Base-by-base conservation (phyloP, 2,329 filamentous ascomycete species). In the Stemphylium lycopersici region DNA sequence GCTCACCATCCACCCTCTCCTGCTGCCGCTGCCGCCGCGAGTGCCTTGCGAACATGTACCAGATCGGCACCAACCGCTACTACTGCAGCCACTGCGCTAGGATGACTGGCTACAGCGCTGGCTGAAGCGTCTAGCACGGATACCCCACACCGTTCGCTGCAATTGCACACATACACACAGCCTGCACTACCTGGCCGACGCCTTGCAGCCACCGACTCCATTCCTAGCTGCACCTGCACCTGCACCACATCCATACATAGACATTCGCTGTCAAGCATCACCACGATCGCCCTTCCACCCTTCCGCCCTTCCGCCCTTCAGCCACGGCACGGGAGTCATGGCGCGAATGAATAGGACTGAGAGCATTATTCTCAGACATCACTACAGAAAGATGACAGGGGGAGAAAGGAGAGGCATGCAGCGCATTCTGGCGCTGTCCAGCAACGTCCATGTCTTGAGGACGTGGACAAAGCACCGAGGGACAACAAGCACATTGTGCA, bases 21-120 rank as follows among this genome's bases (percentile, higher is more conserved):
- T 76, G 72, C 61, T 69, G 64, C 26, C 70, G 72, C n/a, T 76
- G 73, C 56, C 71, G 70, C 34, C 70, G 71, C 40, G 65, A 66
- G 34, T 70, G 63, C 20, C 58, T 62, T 31, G 56, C 62, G 13
- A 60, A 64, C 56, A 75, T 77, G 72, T 66, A 76, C 59, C 64
- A 69, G 22, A 74, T 73, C 51, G 72, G 73, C 48, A 71, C 71
- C 48, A 77, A 76, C 56, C 65, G 71, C 29, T 76, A 75, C 65
- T 77, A 77, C 63, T 77, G 75, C 63, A 65, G 49, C 41, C 75
- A 76, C 59, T 77, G 75, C 54, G 75, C 75, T 47, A 66, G 56
- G 48, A 73, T 77, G 64, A 70, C 71, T 3, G 75, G 75, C 47
- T 77, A 76, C 64, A 68, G 63, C 50, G 61, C 65, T 32, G 71